Evolutionary conservation across 441 rosid genomes (phyloP).

Genomic region (Adansonia gregorii): DNA sequence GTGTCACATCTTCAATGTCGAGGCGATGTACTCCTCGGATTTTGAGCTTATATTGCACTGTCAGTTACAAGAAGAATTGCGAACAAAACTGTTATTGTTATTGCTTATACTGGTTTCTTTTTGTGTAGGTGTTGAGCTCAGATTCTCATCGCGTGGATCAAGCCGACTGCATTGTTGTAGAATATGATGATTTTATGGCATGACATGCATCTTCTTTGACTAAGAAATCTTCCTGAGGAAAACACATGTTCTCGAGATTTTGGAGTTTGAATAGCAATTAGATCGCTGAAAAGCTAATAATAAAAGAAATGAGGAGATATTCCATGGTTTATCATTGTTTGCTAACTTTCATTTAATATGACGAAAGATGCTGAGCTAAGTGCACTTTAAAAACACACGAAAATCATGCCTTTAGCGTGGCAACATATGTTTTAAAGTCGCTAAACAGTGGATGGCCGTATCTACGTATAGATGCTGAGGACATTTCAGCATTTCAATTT

Average conservation of each 20-base stretch:
- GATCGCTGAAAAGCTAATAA: background rate
- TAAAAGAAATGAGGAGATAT: background rate
- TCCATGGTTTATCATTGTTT: background rate
- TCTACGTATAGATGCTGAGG: background rate
- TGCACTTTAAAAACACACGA: background rate
- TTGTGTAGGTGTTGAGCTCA: conserved; percentile 56
- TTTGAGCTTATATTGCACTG: background rate
- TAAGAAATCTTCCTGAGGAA: background rate
- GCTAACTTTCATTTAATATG: background rate
- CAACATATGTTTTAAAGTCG: background rate
- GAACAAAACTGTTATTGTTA: background rate
- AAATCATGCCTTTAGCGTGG: background rate
- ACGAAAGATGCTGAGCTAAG: background rate
- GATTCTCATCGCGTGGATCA: conserved; percentile 50
- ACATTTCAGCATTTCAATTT: background rate
- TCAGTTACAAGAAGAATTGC: background rate
- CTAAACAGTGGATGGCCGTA: background rate
- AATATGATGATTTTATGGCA: conserved; percentile 83
- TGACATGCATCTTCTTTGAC: conserved; percentile 19
- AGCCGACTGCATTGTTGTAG: conserved; percentile 66
- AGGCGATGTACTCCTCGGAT: too few species aligned
- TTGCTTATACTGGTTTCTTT: conserved; percentile 22
- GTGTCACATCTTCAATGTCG: too few species aligned
- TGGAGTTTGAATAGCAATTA: background rate
- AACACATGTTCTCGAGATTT: background rate